Base-by-base conservation (phyloP, 2,329 filamentous ascomycete genomes). In the Verticillium tricorpus region DNA sequence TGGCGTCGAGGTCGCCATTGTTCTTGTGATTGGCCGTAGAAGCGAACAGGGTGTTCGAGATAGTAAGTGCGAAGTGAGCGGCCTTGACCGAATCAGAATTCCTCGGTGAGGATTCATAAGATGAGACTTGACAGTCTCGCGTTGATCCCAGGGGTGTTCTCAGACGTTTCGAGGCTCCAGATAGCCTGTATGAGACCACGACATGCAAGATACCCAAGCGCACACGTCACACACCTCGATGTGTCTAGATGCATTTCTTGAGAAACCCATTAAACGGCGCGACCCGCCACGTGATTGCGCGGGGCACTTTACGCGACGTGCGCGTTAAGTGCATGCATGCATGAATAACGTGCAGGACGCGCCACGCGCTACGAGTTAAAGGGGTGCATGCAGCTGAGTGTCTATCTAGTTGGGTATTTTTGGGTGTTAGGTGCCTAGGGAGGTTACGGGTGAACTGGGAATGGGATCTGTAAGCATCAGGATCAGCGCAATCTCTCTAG, bases 311-410 rank as follows among this genome's bases (percentile, higher is more conserved):
- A 45, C 40, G 25, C 31, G 17, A 11, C 5, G 6, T 17, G 31
- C 57, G 39, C 25, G 57, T 58, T 58, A 58, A 58, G 57, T 58
- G 57, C 57, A 58, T 58, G 57, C 57, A 58, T 40, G 37, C 57
- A 58, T 40, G 37, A 17, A 19, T 34, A 50, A 22, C 12, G 45
- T 25, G 19, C 40, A 50, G 19, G 40, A 50, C 45, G 45, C 45
- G 45, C 45, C 45, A n/a, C 19, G 45, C 45, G 19, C 19, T 50
- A 50, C 45, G n/a, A 50, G 6, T 25, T 50, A 8, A 50, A 25
- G 45, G 7, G 37, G 37, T 40, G 37, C 14, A 40, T 3, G 37
- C 14, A n/a, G 37, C 37, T 40, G 28, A 28, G 5, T 28, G 28
- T 28, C 28, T 28, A 28, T 6, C 28, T 28, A 28, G 28, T 4